Evolutionary conservation across 495 filamentous ascomycete species (phyloP).

Genomic region (Neurospora sp.): DNA sequence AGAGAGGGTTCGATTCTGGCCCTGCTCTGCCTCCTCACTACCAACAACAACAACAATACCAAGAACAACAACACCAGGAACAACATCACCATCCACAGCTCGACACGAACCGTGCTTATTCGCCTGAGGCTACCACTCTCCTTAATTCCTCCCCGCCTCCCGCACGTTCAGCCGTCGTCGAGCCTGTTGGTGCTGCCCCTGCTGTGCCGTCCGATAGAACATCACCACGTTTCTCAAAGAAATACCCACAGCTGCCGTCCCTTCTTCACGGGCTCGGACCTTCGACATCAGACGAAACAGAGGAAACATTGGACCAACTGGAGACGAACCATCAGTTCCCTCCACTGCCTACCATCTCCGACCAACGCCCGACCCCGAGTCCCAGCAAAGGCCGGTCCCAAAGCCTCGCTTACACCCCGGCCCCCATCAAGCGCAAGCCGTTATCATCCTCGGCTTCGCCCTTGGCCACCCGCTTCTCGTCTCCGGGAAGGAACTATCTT

Average conservation of each 20-base stretch:
- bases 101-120: not conserved
- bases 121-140: not conserved
- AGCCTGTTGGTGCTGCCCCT: not conserved
- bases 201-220: not conserved
- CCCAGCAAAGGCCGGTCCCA: slow-evolving; percentile 20
- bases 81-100: not conserved
- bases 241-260: not conserved
- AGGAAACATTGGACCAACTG: not conserved
- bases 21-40: not conserved
- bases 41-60: not conserved
- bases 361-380: slow-evolving; percentile 16
- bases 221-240: not conserved
- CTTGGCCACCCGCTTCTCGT: slow-evolving; percentile 38
- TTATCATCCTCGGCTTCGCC: slow-evolving; percentile 43
- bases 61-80: not conserved
- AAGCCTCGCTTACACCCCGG: slow-evolving; percentile 20
- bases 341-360: slow-evolving; percentile 9
- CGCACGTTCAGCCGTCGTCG: not conserved
- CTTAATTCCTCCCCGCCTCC: not conserved
- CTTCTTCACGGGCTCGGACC: not conserved
- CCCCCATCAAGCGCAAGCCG: slow-evolving; percentile 43
- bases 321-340: slow-evolving; percentile 10
- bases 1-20: not conserved
- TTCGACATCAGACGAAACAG: not conserved
- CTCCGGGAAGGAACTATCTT: slow-evolving; percentile 33